phyloP scores from a whole-genome alignment of 768 basidiomycete species.

The Boletus insuetus region DNA sequence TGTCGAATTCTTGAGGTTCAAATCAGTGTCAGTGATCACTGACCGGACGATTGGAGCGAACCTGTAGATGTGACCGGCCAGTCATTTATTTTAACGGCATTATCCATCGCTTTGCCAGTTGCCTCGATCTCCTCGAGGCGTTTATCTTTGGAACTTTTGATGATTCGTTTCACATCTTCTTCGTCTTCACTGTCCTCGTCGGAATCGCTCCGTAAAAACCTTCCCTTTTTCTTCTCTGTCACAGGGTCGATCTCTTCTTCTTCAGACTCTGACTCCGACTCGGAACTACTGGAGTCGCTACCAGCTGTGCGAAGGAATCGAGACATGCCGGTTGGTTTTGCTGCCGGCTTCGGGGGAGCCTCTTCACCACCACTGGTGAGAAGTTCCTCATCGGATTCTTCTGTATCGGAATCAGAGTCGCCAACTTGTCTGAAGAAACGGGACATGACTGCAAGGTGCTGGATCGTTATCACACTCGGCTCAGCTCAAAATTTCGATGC shows the following conservation, averaged over 20 bases:
- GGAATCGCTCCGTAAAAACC: conserved; percentile 45
- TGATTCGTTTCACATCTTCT: conserved; percentile 67
- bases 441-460: conserved; percentile 52
- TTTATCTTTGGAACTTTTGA: conserved; percentile 87
- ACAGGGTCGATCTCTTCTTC: conserved; percentile 56
- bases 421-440: conserved; percentile 86
- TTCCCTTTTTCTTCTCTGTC: conserved; percentile 38
- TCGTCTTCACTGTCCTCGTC: conserved; percentile 61
- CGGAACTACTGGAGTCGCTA: conserved; percentile 51
- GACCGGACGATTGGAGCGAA: conserved; percentile 33
- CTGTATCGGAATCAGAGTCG: conserved; percentile 75
- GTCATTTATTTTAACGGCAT: conserved; percentile 94
- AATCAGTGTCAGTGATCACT: conserved; percentile 5
- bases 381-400: conserved; percentile 71
- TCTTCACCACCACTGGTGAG: conserved; percentile 74
- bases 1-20: conserved; percentile 83
- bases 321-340: conserved; percentile 51
- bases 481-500: conserved; percentile 19
- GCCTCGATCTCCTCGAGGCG: conserved; percentile 93
- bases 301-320: conserved; percentile 71
- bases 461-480: conserved; percentile 24
- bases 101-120: conserved; percentile 87
- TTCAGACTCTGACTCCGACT: conserved; percentile 51
- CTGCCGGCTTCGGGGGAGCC: conserved; percentile 37
- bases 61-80: conserved; percentile 92